Evolutionary conservation across 768 basidiomycete genomes (phyloP).

Genomic region (Boletus rubroflammeus): DNA sequence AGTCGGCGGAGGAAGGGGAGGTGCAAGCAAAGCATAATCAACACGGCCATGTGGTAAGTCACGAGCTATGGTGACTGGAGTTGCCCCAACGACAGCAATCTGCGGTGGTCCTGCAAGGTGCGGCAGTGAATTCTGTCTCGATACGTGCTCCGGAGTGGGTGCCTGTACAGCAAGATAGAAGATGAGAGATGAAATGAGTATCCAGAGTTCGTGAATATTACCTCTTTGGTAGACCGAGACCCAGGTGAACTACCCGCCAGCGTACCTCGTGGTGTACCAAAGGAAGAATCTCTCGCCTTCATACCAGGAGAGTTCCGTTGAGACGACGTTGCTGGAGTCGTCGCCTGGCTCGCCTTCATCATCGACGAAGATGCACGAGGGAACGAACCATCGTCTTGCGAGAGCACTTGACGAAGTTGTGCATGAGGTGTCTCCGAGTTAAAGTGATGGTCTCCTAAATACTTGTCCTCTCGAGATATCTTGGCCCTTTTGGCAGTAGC

Average conservation of each 20-base stretch:
- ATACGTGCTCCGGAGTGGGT: constrained; percentile 19
- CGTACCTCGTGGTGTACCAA: constrained; percentile 23
- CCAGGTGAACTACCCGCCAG: constrained; percentile 23
- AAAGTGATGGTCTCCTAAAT: constrained; percentile 19
- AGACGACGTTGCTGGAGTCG: constrained; percentile 21
- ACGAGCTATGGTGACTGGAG: constrained; percentile 16
- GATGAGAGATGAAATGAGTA: constrained; percentile 8
- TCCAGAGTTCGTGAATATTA: constrained; percentile 1
- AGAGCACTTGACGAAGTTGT: constrained; percentile 33
- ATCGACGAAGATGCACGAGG: constrained; percentile 26
- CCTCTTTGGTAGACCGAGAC: constrained; percentile 25
- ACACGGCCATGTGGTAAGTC: constrained; percentile 26
- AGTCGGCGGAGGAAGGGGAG: constrained; percentile 27
- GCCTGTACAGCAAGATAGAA: constrained; percentile 8
- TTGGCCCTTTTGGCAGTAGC: constrained; percentile 17
- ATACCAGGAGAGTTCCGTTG: constrained; percentile 24
- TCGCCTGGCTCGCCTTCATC: constrained; percentile 26
- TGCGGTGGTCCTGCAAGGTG: constrained; percentile 24
- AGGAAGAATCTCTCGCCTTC: constrained; percentile 13
- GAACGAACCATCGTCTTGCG: constrained; percentile 24
- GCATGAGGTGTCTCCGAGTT: constrained; percentile 22
- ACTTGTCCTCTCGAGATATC: constrained; percentile 30
- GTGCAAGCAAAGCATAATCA: constrained; percentile 24
- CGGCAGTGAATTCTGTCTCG: constrained; percentile 8
- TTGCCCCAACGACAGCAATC: constrained; percentile 31